Percentiles rank a stretch among this genome's conserved stretches.
Conservation (phyloP, 2,329 filamentous ascomycete genomes). For the Cercospora sp. region DNA sequence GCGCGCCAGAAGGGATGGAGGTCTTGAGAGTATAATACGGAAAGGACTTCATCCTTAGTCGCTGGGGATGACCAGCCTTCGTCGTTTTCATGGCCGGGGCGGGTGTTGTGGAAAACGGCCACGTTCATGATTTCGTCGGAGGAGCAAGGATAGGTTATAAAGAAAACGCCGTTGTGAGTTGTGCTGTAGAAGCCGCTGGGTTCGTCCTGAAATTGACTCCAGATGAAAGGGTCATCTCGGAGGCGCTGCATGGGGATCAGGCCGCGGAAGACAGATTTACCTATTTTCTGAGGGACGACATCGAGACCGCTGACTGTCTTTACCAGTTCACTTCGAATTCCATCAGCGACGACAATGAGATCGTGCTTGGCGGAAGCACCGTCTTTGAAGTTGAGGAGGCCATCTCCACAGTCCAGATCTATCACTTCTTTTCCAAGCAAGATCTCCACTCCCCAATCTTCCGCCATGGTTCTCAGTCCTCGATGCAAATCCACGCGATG, state of each 20-base stretch:
- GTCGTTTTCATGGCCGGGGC: slow-evolving; percentile 18
- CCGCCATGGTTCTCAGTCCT: slow-evolving; percentile 19
- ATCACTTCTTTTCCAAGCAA: slow-evolving; percentile 20
- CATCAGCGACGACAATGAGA: slow-evolving; percentile 29
- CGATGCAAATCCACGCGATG: slow-evolving; percentile 30
- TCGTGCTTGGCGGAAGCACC: slow-evolving; percentile 19
- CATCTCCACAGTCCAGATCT: slow-evolving; percentile 21
- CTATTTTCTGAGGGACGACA: slow-evolving; percentile 8
- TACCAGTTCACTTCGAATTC: slow-evolving; percentile 21
- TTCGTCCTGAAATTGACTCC: slow-evolving; percentile 15
- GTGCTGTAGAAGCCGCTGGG: slow-evolving; percentile 15
- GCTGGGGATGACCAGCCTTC: slow-evolving; percentile 23
- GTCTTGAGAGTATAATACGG: slow-evolving; percentile 1
- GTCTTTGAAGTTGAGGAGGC: slow-evolving; percentile 18
- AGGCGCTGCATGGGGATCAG: slow-evolving; percentile 18
- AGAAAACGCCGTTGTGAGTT: slow-evolving; percentile 7
- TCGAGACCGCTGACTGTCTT: slow-evolving; percentile 9
- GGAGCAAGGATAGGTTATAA: slow-evolving; percentile 21
- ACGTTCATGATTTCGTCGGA: slow-evolving; percentile 22
- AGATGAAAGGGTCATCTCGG: slow-evolving; percentile 13
- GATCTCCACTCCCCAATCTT: slow-evolving; percentile 17
- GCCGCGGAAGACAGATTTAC: slow-evolving; percentile 20
- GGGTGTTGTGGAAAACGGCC: slow-evolving; percentile 21
- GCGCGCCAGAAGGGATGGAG: slow-evolving; percentile 19
- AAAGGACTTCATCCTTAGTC: slow-evolving; percentile 15